A percentile compares a stretch with the other conserved stretches of the same genome.
Evolutionary conservation across 2,329 filamentous ascomycete species (phyloP).

Genomic region (Cladosporium velox): DNA sequence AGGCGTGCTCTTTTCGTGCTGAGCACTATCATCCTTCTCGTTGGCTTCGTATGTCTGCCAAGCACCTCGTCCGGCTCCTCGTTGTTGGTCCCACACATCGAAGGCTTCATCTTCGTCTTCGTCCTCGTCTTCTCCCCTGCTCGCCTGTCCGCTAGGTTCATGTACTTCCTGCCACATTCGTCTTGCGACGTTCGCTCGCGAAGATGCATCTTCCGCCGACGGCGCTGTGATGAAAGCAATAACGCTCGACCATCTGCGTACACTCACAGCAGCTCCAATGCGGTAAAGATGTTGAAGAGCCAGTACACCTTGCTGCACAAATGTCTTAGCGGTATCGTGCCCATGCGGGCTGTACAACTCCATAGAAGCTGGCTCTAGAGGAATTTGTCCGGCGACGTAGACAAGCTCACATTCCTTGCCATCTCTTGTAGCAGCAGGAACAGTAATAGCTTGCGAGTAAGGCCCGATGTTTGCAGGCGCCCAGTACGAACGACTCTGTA

Average conservation of each 20-base stretch:
- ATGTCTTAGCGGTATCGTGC: constrained; percentile 12
- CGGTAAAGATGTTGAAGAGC: constrained; percentile 88
- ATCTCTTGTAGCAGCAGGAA: constrained; percentile 39
- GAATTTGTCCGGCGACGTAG: constrained; percentile 87
- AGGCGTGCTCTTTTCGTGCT: constrained; percentile 43
- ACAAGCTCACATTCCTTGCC: constrained; percentile 44
- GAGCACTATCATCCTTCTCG: constrained; percentile 25
- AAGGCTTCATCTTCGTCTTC: constrained; percentile 53
- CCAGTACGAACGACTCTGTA: constrained; percentile 95
- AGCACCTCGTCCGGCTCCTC: constrained; percentile 41
- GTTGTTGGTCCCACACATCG: constrained; percentile 68
- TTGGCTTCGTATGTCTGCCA: constrained; percentile 35
- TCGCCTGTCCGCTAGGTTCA: constrained; percentile 29
- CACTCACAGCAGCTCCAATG: constrained; percentile 70
- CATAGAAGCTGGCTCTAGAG: constrained; percentile 82
- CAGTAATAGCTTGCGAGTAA: constrained; percentile 83
- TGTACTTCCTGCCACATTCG: constrained; percentile 17
- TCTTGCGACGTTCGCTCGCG: constrained; percentile 40
- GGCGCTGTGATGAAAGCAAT: constrained; percentile 69
- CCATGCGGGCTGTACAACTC: constrained; percentile 42
- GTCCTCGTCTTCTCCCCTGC: constrained; percentile 13
- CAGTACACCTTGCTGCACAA: constrained; percentile 63
- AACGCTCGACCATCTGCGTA: constrained; percentile 73
- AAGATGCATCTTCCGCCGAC: constrained; percentile 27
- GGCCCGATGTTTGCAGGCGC: constrained; percentile 96